phyloP scores from a whole-genome alignment of 139 green algal species.

The Coccomyxa sp. region DNA sequence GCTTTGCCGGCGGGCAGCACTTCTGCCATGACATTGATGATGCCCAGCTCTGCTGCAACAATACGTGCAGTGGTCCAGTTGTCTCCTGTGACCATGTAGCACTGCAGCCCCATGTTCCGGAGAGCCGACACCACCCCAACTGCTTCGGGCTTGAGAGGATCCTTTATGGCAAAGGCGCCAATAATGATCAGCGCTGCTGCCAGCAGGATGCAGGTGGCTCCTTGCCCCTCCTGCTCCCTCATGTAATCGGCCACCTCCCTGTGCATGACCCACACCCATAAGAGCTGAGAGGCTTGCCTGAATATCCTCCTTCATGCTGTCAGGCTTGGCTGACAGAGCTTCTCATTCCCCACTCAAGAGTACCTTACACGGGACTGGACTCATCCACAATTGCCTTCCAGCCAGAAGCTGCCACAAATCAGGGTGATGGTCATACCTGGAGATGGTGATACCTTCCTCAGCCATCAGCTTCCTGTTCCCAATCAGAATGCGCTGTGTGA shows the following conservation, averaged over 20 bases:
- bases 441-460: slow-evolving; percentile 42
- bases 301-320: too few species aligned
- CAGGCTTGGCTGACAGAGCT: too few species aligned
- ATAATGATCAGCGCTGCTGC: slow-evolving; percentile 27
- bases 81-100: slow-evolving; percentile 81
- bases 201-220: slow-evolving; percentile 29
- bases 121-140: slow-evolving; percentile 69
- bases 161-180: slow-evolving; percentile 65
- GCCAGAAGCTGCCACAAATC: too few species aligned
- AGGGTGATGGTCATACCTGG: background rate
- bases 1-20: slow-evolving; percentile 64
- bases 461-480: slow-evolving; percentile 74
- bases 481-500: slow-evolving; percentile 47
- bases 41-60: slow-evolving; percentile 60
- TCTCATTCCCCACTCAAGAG: too few species aligned
- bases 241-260: slow-evolving; percentile 43
- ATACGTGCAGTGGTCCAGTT: slow-evolving; percentile 77
- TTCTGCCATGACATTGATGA: slow-evolving; percentile 60
- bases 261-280: background rate
- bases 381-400: too few species aligned
- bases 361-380: too few species aligned
- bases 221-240: slow-evolving; percentile 27
- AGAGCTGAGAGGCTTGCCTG: too few species aligned
- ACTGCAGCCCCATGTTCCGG: slow-evolving; percentile 42
- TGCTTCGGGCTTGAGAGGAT: slow-evolving; percentile 90